These are phyloP conservation scores for Psidium friedrichsthalianum DNA, from an alignment of 345 rosid species.

Conservation along the genomic window DNA sequence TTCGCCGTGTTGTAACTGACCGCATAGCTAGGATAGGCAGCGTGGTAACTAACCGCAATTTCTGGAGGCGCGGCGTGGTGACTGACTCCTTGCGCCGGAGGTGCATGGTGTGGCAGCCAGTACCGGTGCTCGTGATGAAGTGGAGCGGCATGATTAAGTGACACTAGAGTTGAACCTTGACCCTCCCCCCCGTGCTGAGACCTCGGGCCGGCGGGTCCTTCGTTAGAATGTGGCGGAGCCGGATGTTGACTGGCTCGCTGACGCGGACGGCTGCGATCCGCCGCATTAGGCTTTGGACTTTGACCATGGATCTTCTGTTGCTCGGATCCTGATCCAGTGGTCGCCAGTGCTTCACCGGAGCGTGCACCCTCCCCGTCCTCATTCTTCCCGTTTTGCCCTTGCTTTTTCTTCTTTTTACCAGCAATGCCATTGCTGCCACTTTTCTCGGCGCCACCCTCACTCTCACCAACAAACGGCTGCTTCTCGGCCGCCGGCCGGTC, in stretches of 20 bases:
- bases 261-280: not conserved
- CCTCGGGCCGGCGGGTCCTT: not conserved
- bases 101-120: not conserved
- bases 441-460: not conserved
- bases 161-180: not conserved
- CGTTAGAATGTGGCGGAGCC: not conserved
- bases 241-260: not conserved
- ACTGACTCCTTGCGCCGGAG: not conserved
- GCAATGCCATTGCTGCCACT: not conserved
- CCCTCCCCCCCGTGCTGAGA: not conserved
- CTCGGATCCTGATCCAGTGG: not conserved
- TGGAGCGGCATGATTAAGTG: not conserved
- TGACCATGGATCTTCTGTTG: not conserved
- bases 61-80: not conserved
- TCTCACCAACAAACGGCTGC: not conserved
- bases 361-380: not conserved
- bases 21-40: slow-evolving; percentile 3
- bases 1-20: not conserved
- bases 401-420: slow-evolving; percentile 5
- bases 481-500: not conserved
- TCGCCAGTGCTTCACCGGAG: not conserved
- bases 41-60: not conserved
- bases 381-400: slow-evolving; percentile 4
- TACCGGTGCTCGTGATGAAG: not conserved
- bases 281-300: not conserved